Conservation (phyloP, 192 early-diverging fungal genomes). For the Coemansia sp. region DNA sequence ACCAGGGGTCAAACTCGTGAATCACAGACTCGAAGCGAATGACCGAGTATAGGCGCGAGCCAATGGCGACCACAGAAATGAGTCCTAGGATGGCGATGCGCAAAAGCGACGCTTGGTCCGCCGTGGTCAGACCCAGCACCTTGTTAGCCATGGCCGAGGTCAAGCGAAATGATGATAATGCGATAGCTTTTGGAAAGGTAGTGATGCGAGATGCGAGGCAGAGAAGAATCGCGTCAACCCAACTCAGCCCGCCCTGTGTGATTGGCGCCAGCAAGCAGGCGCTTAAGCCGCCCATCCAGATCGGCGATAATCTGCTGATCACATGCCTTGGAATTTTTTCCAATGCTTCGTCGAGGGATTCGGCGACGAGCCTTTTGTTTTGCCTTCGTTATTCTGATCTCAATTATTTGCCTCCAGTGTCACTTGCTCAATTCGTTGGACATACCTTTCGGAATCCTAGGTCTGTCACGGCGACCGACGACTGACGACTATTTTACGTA, state of each 20-base stretch:
- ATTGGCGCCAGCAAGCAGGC: background rate
- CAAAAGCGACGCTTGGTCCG: slow-evolving; percentile 64
- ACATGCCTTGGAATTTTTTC: background rate
- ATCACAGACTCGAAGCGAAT: slow-evolving; percentile 98
- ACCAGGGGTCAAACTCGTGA: slow-evolving; percentile 99
- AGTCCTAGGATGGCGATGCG: slow-evolving; percentile 88
- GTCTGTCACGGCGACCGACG: background rate
- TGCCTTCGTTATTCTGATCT: background rate
- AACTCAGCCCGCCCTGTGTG: background rate
- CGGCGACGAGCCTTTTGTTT: background rate
- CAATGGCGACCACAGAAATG: slow-evolving; percentile 85
- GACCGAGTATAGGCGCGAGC: slow-evolving; percentile 95
- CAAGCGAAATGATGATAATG: background rate
- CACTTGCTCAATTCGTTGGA: background rate
- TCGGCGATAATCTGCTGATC: background rate
- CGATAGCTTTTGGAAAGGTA: background rate
- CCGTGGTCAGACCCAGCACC: slow-evolving; percentile 48
- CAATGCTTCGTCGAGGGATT: background rate
- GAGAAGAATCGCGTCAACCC: background rate
- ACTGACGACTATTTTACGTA: background rate
- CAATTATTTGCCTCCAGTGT: background rate
- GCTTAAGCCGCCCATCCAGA: background rate
- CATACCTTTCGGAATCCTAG: background rate
- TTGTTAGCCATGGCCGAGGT: slow-evolving; percentile 24
- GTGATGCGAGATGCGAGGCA: background rate